Conservation (phyloP, 257 asterid species). For the Solanum virginianum region DNA sequence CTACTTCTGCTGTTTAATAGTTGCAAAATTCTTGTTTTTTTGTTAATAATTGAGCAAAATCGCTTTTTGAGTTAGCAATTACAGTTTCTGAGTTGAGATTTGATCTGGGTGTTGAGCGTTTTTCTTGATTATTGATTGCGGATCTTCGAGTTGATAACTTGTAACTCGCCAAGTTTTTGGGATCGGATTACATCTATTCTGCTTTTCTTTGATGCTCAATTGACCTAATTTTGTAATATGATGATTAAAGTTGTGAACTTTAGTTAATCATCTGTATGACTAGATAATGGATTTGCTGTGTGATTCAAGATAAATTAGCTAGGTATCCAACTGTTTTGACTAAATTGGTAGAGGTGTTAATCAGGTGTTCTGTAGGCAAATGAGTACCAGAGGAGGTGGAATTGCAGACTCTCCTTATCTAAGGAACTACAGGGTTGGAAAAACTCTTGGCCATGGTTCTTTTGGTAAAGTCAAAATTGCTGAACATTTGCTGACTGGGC, state of each 20-base stretch:
- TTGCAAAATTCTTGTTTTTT: neutral
- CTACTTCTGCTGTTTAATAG: neutral
- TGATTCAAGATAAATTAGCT: neutral
- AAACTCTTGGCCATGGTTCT: constrained; percentile 93
- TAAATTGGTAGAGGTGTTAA: neutral
- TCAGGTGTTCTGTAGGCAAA: constrained; percentile 16
- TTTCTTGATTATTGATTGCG: neutral
- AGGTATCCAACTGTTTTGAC: neutral
- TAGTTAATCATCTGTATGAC: neutral
- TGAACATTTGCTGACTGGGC: constrained; percentile 75
- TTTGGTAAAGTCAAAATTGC: constrained; percentile 96
- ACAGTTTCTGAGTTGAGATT: neutral
- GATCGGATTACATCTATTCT: neutral
- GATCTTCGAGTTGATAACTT: neutral
- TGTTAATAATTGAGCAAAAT: neutral
- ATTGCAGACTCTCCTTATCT: constrained; percentile 24
- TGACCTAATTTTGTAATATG: neutral
- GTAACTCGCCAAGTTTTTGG: neutral
- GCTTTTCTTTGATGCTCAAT: neutral
- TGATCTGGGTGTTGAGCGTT: neutral
- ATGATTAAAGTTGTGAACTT: neutral
- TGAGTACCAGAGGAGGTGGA: constrained; percentile 49
- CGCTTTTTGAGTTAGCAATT: neutral
- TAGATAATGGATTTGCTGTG: neutral
- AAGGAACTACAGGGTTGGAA: constrained; percentile 75